A percentile compares a stretch with the other conserved stretches of the same genome.
phyloP scores from a whole-genome alignment of 768 basidiomycete species.

The Kwoniella mangroviensis region DNA sequence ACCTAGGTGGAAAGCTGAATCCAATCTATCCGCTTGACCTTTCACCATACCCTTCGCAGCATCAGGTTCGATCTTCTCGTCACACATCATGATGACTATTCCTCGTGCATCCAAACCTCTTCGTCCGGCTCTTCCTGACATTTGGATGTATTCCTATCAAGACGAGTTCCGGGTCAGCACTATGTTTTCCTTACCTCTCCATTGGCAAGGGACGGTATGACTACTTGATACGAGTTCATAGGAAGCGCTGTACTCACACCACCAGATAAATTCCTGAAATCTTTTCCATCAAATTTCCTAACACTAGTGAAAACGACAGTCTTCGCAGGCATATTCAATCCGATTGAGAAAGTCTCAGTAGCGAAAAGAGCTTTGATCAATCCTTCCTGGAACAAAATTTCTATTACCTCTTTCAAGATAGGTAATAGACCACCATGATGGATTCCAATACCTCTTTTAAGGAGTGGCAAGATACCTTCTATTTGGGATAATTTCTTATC shows the following conservation, averaged over 20 bases:
- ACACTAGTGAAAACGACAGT: conserved; percentile 97
- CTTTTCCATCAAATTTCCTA: conserved; percentile 93
- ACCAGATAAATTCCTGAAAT: conserved; percentile 84
- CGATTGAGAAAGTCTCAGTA: conserved; percentile 74
- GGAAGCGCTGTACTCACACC: too few species aligned
- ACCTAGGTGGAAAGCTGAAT: conserved; percentile 97
- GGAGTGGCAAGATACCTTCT: conserved; percentile 83
- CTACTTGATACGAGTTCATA: too few species aligned
- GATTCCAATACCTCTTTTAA: conserved; percentile 94
- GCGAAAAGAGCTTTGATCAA: conserved; percentile 97
- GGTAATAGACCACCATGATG: conserved; percentile 98
- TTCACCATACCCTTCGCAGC: conserved; percentile 97
- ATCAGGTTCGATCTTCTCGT: conserved; percentile 91
- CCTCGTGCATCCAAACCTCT: conserved; percentile 98
- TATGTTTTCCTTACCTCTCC: too few species aligned
- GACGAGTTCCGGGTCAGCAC: too few species aligned
- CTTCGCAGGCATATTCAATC: conserved; percentile 98
- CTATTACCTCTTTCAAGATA: conserved; percentile 97
- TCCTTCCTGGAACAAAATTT: conserved; percentile 97
- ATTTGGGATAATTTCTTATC: conserved; percentile 94
- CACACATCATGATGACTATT: conserved; percentile 99
- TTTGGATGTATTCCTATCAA: conserved; percentile 93
- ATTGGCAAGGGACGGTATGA: too few species aligned
- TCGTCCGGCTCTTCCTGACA: conserved; percentile 97
- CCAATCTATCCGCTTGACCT: conserved; percentile 92